phyloP scores from a whole-genome alignment of 2,329 filamentous ascomycete species.

The Trichoderma sp. region DNA sequence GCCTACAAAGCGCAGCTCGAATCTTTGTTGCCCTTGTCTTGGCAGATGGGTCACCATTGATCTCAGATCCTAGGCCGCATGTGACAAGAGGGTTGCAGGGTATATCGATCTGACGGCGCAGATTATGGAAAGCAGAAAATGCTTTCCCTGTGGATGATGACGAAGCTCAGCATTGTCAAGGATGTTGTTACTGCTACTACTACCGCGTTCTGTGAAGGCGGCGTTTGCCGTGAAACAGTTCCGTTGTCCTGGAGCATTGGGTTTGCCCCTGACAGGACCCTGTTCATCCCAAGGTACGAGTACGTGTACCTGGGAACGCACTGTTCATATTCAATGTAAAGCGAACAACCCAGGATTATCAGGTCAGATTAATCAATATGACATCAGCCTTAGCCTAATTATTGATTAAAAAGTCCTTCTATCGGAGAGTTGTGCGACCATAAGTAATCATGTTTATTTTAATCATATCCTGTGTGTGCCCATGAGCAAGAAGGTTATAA shows the following conservation, averaged over 20 bases:
- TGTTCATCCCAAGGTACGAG: neutral
- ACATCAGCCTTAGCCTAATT: neutral
- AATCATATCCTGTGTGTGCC: neutral
- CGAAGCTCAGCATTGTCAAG: neutral
- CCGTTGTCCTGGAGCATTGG: neutral
- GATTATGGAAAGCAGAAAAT: neutral
- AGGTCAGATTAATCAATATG: neutral
- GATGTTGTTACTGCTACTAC: neutral
- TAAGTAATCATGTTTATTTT: neutral
- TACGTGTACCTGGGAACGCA: neutral
- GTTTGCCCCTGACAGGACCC: neutral
- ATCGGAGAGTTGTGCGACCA: neutral
- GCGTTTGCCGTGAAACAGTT: constrained; percentile 9
- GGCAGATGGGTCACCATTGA: neutral
- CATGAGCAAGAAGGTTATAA: neutral
- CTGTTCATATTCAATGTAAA: neutral
- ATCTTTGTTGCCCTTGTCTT: neutral
- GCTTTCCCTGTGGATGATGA: neutral
- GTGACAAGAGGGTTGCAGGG: constrained; percentile 1
- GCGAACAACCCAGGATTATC: neutral
- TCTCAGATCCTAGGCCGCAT: constrained; percentile 11
- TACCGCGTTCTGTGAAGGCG: neutral
- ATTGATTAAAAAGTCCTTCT: neutral
- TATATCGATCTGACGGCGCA: neutral
- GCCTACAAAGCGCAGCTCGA: too few species aligned